Base-by-base conservation (phyloP, 2,329 filamentous ascomycete genomes). In the Hypocrella siamensis region DNA sequence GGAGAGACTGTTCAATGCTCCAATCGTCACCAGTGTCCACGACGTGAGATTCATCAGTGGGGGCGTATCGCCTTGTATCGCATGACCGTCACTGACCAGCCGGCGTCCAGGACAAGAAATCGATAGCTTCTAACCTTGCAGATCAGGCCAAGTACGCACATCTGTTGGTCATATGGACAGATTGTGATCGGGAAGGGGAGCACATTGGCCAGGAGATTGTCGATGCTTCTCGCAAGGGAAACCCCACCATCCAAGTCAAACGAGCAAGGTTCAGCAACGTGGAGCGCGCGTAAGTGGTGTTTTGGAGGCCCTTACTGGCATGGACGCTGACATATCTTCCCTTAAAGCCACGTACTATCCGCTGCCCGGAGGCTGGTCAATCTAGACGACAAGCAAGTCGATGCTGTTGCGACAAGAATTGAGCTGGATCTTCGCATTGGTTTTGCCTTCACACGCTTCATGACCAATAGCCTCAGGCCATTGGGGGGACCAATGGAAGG, bases 151-250 rank as follows among this genome's bases (percentile, higher is more conserved):
- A 68, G 37, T 68, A 70, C 48, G 67, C 75, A n/a, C 70, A 66
- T 34, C 73, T 77, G 10, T 64, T 98, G 19, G 88, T 92, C 53
- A 94, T 98, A 44, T 98, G 90, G 90, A 98, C 90, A 1, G 90
- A 98, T 65, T 96, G 90, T 55, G 90, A 98, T 63, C 75, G 86
- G 34, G 90, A 98, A 63, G 90, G 90, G 22, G 90, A 98, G 53
- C 81, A 96, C 49, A 98, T 98, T 42, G 90, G 90, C 6, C 69
- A 79, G 25, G 88, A 98, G 52, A 88, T 98, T 38, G 76, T 84
- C 28, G 70, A 80, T 32, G 78, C 88, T 36, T 90, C 90, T 5
- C 61, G 65, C 29, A 74, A 75, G 46, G 77, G 71, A 8, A 96
- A 94, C 40, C 55, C 65, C 8, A 61, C 62, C 2, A 75, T 98